Evolutionary conservation across 768 basidiomycete genomes (phyloP), one percentile per base, ranked within the genome.

Genomic region (Kwoniella sp.): DNA sequence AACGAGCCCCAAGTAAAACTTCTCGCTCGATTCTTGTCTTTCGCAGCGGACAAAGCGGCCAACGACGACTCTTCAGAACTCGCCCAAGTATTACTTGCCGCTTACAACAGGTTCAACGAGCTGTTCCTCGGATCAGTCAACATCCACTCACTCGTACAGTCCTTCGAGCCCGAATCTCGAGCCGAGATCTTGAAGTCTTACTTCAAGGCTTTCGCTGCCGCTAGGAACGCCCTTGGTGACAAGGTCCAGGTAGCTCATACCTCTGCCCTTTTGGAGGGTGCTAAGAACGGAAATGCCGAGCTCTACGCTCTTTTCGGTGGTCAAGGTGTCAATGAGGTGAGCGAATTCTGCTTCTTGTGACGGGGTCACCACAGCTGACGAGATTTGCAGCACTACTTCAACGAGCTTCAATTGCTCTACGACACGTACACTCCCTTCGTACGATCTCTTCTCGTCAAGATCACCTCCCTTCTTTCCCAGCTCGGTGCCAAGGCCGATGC

Each of bases 301-400:
- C 82, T 97, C 72, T 97, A 90, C 81, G 95, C 92, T 55, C 83
- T 99, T 44, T 99, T 99, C 77, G 95, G 95, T 55, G 96, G 96
- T 15, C 96, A 99, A 81, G 96, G 96, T 62, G 91, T 90, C 63
- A 98, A 98, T 81, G 96, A 98, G 70, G 80, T 81, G 52, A 73
- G 79, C 68, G 9, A 19, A 1, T n/a, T 1, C 15, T 57, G 55
- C n/a, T n/a, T n/a, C 29, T 46, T 22, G 17, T 19, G 24, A 25
- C 6, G 33, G 55, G 4, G 40, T 10, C 3, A 25, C n/a, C 30
- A 12, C 9, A 12, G 53, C 69, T 70, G 67, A 70, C 63, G 30
- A 36, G 22, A 55, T 50, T 17, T 24, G 8, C 29, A 80, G 79
- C 90, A 95, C 64, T 99, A 98, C 83, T 92, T 97, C 79, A 91